These are phyloP conservation scores for Casuarina cunninghamiana DNA, from an alignment of 306 rosid species.

Conservation along the genomic window DNA sequence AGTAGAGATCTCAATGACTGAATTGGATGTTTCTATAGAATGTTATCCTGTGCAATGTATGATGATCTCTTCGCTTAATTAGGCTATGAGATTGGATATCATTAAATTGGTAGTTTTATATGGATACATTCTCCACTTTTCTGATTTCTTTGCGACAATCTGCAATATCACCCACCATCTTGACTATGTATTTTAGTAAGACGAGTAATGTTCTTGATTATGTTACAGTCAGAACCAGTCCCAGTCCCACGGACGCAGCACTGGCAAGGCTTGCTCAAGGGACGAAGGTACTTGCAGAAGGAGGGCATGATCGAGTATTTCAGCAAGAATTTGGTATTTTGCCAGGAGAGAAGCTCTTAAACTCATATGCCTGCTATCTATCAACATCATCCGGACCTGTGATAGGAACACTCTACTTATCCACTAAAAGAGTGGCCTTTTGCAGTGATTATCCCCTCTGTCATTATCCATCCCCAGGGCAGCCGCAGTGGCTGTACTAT, in stretches of 20 bases:
- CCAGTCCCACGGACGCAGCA: conserved; percentile 64
- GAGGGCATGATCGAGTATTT: conserved; percentile 64
- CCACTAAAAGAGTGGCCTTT: conserved; percentile 66
- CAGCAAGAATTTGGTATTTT: conserved; percentile 50
- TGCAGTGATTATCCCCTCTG: conserved; percentile 68
- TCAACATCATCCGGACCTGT: conserved; percentile 65
- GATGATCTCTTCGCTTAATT: too few species aligned
- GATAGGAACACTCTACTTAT: conserved; percentile 61
- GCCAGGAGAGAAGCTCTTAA: conserved; percentile 59
- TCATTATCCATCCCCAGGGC: conserved; percentile 43
- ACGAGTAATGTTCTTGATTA: conserved; percentile 3
- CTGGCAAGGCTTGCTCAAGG: conserved; percentile 65
- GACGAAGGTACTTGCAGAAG: conserved; percentile 55
- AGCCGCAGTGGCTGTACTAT: conserved; percentile 45
- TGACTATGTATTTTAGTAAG: neutral
- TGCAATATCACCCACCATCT: too few species aligned
- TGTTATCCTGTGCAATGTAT: too few species aligned
- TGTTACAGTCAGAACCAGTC: conserved; percentile 50
- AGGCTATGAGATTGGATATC: too few species aligned
- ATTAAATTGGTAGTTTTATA: too few species aligned
- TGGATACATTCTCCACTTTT: neutral
- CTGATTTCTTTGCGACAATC: too few species aligned
- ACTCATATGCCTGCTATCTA: conserved; percentile 62
- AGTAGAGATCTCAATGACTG: too few species aligned
- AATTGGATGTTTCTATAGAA: too few species aligned